Base-by-base conservation (phyloP, 1,139 yeast genomes). In the Debaryomyces singareniensis region DNA sequence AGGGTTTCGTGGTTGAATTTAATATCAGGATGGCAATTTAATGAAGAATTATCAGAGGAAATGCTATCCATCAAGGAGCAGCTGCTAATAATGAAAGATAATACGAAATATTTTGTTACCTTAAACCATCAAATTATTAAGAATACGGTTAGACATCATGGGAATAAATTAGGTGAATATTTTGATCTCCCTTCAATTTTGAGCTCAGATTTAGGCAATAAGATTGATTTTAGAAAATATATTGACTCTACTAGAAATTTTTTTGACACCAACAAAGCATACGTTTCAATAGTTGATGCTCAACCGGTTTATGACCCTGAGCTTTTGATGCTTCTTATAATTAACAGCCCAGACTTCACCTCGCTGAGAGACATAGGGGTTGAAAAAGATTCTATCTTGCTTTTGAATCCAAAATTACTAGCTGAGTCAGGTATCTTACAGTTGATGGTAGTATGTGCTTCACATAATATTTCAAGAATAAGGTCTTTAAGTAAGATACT, bases 1-100 rank as follows among this genome's bases (percentile, higher is more conserved):
- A 58, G 67, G 11, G 44, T 36, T 31, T 62, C 71, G 5, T 84
- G 95, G 95, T 61, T 79, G 10, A 62, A 67, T 31, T 52, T 48
- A 29, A 76, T 83, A 7, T 58, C 67, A 27, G 61, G 68, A 25
- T 85, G 95, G 94, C 87, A 81, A 30, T 68, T 80, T 30, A 50
- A 72, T 16, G 65, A 63, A 26, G 57, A 18, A n/a, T 7, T 7
- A 7, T 18, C 21, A 18, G 21, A 54, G 10, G 77, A 71, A 14
- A 38, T 58, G 13, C 75, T 69, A 6, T 42, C 65, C 20, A 55
- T 65, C 11, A 71, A 70, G 3, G 65, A 53, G 29, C 49, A 51
- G 47, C 36, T 67, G 59, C 45, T 83, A 16, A 58, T 82, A 29
- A 71, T 66, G 9, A 31, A 31, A 14, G 26, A 25, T n/a, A n/a